Conservation (phyloP, 2,329 filamentous ascomycete species). For the Rhynchosporium secalis region DNA sequence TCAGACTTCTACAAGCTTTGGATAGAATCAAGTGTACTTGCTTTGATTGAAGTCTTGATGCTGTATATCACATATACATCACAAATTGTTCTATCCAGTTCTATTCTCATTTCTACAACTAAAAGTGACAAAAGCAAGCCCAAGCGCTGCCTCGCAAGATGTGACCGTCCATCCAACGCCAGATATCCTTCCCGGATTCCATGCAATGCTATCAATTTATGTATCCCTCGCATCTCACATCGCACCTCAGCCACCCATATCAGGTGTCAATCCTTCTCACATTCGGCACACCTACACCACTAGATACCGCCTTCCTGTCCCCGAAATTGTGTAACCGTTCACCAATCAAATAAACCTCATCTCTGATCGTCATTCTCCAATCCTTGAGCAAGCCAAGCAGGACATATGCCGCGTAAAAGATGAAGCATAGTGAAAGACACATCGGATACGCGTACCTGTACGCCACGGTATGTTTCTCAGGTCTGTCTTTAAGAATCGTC, state of each 20-base stretch:
- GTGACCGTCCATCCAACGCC: slow-evolving; percentile 1
- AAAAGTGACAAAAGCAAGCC: background rate
- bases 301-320: slow-evolving; percentile 39
- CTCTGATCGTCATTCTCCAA: slow-evolving; percentile 81
- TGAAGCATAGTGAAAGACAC: slow-evolving; percentile 40
- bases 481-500: slow-evolving; percentile 36
- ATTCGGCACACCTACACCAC: slow-evolving; percentile 23
- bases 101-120: slow-evolving; percentile 4
- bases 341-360: slow-evolving; percentile 95
- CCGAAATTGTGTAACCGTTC: slow-evolving; percentile 95
- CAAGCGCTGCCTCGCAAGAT: background rate
- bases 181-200: slow-evolving; percentile 1
- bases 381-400: slow-evolving; percentile 63
- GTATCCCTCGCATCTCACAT: background rate
- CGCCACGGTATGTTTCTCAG: slow-evolving; percentile 37
- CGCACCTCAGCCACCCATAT: background rate
- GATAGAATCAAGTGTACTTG: too few species aligned
- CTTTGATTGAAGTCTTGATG: too few species aligned
- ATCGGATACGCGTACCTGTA: slow-evolving; percentile 76
- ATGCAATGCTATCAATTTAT: slow-evolving; percentile 6
- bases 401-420: slow-evolving; percentile 53
- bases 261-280: slow-evolving; percentile 36
- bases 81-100: background rate
- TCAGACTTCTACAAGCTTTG: too few species aligned
- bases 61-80: too few species aligned